phyloP scores from a whole-genome alignment of 345 rosid species.

The Erysimum cheiranthoides region DNA sequence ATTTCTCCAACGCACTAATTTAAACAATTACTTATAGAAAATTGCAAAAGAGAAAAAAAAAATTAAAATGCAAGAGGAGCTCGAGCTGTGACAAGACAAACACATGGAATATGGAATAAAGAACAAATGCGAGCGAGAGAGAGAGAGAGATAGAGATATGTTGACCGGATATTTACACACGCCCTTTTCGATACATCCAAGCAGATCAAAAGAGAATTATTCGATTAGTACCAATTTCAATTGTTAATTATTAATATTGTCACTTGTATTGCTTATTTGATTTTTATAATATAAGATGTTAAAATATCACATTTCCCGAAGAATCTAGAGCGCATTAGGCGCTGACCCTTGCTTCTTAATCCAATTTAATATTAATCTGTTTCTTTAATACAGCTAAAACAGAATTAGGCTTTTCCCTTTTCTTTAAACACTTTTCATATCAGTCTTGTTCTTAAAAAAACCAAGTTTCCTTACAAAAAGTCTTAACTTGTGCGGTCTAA shows the following conservation, averaged over 20 bases:
- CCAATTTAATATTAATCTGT: slow-evolving; percentile 45
- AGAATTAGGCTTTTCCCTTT: slow-evolving; percentile 32
- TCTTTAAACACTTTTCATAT: not conserved
- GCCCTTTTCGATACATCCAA: slow-evolving; percentile 43
- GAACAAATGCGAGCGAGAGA: slow-evolving; percentile 54
- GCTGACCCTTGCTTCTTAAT: slow-evolving; percentile 79
- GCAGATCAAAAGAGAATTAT: slow-evolving; percentile 39
- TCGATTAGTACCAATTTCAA: slow-evolving; percentile 41
- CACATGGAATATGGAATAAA: slow-evolving; percentile 88
- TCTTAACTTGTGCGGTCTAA: not conserved
- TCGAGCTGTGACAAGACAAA: slow-evolving; percentile 67
- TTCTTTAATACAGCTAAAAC: slow-evolving; percentile 31
- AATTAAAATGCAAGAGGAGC: slow-evolving; percentile 23
- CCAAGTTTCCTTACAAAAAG: not conserved
- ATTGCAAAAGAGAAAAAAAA: slow-evolving; percentile 14
- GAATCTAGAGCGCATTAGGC: slow-evolving; percentile 99
- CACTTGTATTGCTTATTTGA: slow-evolving; percentile 6
- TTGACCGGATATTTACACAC: slow-evolving; percentile 59
- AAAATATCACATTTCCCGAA: slow-evolving; percentile 61
- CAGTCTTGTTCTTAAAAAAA: not conserved
- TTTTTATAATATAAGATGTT: slow-evolving; percentile 22
- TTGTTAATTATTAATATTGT: slow-evolving; percentile 29
- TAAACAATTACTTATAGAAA: not conserved
- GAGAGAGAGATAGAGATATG: slow-evolving; percentile 47
- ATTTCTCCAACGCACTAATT: slow-evolving; percentile 46